Evolutionary conservation across 2,329 filamentous ascomycete species (phyloP), one percentile per base, ranked within the genome.

Genomic region (Trichoderma sp.): DNA sequence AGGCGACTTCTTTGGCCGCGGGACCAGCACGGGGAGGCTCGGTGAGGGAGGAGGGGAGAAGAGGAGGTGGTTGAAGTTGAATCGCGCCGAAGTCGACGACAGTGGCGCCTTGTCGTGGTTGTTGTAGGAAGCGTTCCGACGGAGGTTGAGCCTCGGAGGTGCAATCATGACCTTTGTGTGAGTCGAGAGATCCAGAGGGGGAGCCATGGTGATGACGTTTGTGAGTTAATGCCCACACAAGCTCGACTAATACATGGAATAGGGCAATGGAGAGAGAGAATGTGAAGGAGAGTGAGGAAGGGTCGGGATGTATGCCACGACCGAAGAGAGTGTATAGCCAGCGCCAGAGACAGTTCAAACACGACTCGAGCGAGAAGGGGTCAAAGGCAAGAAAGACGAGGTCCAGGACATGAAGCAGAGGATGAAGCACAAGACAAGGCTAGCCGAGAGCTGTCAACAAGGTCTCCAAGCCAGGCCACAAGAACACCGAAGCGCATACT

Each of bases 1-100:
- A 21, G 81, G 80, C 56, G 86, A 84, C 76, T 89, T 88, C 72
- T 88, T 84, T 72, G 86, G 85, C 67, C 88, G 83, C 15, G 87
- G 87, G 43, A 90, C 80, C 61, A 90, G 81, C 15, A 86, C 87
- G 14, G 89, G 91, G 57, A 93, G 83, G 68, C 86, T 85, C 2
- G 89, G 90, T 2, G 88, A 94, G 4, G 89, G 88, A 28, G 89
- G 90, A 1, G 82, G 83, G 28, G 85, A 88, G 75, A 86, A 88
- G 70, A 88, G 79, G 45, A 91, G 82, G 68, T 90, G 86, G 71
- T 88, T 88, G 76, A 90, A 88, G 75, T 79, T 86, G 76, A 88
- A 88, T 54, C 85, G 80, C 19, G 86, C 87, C 41, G 83, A 88
- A 28, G 82, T 88, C 57, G 85, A 85, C 26, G 85, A 88, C 10